Evolutionary conservation across 1,139 yeast species (phyloP), one percentile per base, ranked within the genome.

Genomic region (Kodamaea ohmeri): DNA sequence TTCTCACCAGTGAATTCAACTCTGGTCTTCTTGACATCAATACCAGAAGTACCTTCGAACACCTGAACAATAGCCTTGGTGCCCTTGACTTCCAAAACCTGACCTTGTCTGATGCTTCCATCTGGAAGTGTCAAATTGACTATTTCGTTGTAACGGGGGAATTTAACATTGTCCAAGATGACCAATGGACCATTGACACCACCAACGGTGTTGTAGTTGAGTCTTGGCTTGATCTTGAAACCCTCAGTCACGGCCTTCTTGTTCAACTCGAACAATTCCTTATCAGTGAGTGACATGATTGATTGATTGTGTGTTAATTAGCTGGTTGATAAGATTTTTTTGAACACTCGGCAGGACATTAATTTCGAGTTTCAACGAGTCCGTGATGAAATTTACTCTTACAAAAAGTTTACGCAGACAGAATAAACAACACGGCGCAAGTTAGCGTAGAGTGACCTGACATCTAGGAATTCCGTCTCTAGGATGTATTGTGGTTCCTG

Each of bases 121-220:
- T 94, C 98, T 33, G 98, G 98, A 46, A 92, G 75, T 4, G 98
- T 92, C 57, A 92, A 75, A 63, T 89, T 87, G 56, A 92, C 99
- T 69, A 92, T 94, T 68, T 92, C 99, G 58, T 89, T 89, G 71
- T 76, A 92, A 57, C 95, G 82, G 44, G 99, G 98, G 65, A 86
- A 90, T 68, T 92, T 92, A 59, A 92, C 97, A 52, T 92, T 86
- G 63, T 92, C 97, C 56, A 92, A 76, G 56, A 92, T 89, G 45
- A 92, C 98, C 62, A 92, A 78, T 6, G 99, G 99, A 45, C 99
- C 99, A 65, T 92, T 92, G 55, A 92, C 95, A 60, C 97, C 97
- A 38, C 92, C 92, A 48, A 92, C 98, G 20, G 98, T 92, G 71
- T 92, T 92, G 69, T 92, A 92, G 56, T 82, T 84, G 52, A 87